Conservation (phyloP, 371 early-diverging fungal genomes). For the Rhizopus delemar region DNA sequence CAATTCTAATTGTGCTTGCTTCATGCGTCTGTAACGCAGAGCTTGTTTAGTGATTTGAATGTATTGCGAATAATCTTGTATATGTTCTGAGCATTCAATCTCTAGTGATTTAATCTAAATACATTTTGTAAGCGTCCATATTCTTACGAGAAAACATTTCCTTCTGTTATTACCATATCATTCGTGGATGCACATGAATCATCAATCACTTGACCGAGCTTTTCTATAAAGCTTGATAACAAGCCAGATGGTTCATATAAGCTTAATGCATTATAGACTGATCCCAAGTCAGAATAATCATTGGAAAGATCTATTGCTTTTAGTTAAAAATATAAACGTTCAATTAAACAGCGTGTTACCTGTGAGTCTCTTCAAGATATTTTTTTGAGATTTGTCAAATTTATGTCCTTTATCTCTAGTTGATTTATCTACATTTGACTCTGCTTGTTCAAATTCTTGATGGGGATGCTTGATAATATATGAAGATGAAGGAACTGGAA, state of each 20-base stretch:
- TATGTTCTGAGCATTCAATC: constrained; percentile 70
- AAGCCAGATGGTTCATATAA: constrained; percentile 63
- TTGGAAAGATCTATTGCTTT: constrained; percentile 47
- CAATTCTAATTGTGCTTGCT: constrained; percentile 82
- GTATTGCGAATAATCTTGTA: constrained; percentile 87
- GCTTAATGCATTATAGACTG: constrained; percentile 86
- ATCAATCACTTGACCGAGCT: constrained; percentile 81
- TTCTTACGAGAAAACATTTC: not conserved
- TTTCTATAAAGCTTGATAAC: constrained; percentile 76
- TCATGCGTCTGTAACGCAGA: constrained; percentile 74
- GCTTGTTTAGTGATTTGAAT: constrained; percentile 73
- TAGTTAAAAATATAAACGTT: not conserved
- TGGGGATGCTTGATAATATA: constrained; percentile 64
- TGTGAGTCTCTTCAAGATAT: constrained; percentile 57
- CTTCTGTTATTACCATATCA: constrained; percentile 52
- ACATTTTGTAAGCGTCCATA: not conserved
- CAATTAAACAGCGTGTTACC: constrained; percentile 33
- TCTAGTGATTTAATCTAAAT: constrained; percentile 62
- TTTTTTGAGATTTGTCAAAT: constrained; percentile 64
- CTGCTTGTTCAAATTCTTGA: constrained; percentile 66
- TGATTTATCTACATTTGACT: constrained; percentile 67
- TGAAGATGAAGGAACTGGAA: constrained; percentile 50
- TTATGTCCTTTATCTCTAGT: constrained; percentile 51
- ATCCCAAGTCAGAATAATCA: constrained; percentile 84
- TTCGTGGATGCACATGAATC: constrained; percentile 69